These are phyloP conservation scores for Parmales sp. DNA, from an alignment of 108 stramenopile species.

Conservation along the genomic window DNA sequence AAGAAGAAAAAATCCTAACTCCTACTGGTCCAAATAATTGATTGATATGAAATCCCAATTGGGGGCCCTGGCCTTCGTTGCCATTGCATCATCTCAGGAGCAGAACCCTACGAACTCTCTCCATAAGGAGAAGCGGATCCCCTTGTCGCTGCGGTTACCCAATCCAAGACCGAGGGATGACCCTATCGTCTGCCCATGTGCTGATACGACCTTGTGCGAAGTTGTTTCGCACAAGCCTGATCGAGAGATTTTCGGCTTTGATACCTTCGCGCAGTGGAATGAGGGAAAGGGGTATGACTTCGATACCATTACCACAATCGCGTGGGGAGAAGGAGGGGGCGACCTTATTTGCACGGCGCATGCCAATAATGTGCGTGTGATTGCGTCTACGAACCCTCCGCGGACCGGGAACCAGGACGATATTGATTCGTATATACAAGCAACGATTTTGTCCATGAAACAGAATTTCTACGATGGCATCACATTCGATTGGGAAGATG, in stretches of 20 bases:
- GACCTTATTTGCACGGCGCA: slow-evolving; percentile 35
- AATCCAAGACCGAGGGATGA: too few species aligned
- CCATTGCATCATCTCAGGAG: too few species aligned
- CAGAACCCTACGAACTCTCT: too few species aligned
- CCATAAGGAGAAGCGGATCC: too few species aligned
- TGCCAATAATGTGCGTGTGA: background rate
- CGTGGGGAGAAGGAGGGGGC: slow-evolving; percentile 27
- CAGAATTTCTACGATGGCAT: slow-evolving; percentile 26
- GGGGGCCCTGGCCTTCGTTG: too few species aligned
- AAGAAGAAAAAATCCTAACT: too few species aligned
- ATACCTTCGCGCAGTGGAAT: background rate
- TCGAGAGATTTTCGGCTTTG: slow-evolving; percentile 34
- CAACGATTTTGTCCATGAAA: slow-evolving; percentile 15
- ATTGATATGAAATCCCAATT: too few species aligned
- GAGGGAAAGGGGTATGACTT: slow-evolving; percentile 21
- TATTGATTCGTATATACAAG: slow-evolving; percentile 23
- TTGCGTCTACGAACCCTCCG: background rate
- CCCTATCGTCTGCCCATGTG: slow-evolving; percentile 26
- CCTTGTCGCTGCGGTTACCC: too few species aligned
- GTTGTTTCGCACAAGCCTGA: slow-evolving; percentile 12
- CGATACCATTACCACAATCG: slow-evolving; percentile 34
- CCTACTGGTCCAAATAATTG: too few species aligned
- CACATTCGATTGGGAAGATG: slow-evolving; percentile 32
- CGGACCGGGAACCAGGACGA: slow-evolving; percentile 19
- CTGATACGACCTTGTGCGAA: slow-evolving; percentile 21